Evolutionary conservation across 2,329 filamentous ascomycete genomes (phyloP).

Genomic region (Paraphaeosphaeria minitans): DNA sequence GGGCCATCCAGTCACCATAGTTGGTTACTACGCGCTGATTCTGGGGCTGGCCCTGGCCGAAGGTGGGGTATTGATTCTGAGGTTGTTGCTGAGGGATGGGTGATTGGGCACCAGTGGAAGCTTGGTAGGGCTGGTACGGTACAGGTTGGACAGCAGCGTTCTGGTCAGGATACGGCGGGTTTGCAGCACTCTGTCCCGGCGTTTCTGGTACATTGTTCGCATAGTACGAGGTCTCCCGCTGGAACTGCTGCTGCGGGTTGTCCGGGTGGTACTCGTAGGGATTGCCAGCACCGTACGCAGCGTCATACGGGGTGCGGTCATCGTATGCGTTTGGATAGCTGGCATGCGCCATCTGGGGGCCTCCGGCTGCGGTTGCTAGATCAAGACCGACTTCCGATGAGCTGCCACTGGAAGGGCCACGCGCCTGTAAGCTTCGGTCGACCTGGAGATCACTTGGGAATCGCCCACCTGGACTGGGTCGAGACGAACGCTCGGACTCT

Average conservation of each 20-base stretch:
- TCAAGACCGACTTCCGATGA: conserved; percentile 66
- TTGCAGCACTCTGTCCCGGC: conserved; percentile 4
- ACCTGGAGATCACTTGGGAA: conserved; percentile 95
- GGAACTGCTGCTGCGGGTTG: conserved; percentile 11
- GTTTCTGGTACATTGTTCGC: conserved; percentile 17
- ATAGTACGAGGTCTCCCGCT: conserved; percentile 20
- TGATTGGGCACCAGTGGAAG: not conserved
- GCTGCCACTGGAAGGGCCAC: conserved; percentile 82
- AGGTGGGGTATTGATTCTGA: conserved; percentile 16
- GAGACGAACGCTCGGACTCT: conserved; percentile 58
- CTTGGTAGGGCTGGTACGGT: conserved; percentile 1
- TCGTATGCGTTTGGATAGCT: conserved; percentile 26
- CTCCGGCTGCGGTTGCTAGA: conserved; percentile 63
- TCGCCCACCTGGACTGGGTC: conserved; percentile 90
- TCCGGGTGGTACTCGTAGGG: conserved; percentile 15
- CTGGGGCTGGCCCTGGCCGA: not conserved
- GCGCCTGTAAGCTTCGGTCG: conserved; percentile 81
- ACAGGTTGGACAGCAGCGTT: conserved; percentile 7
- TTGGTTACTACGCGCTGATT: conserved; percentile 47
- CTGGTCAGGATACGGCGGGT: conserved; percentile 1
- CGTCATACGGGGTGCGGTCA: conserved; percentile 17
- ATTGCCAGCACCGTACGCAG: conserved; percentile 16
- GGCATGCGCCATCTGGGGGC: conserved; percentile 31
- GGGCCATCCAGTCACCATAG: conserved; percentile 61
- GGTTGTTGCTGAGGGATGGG: conserved; percentile 16